Conservation (phyloP, 73 alveolate species). For the Stentor roeselii region DNA sequence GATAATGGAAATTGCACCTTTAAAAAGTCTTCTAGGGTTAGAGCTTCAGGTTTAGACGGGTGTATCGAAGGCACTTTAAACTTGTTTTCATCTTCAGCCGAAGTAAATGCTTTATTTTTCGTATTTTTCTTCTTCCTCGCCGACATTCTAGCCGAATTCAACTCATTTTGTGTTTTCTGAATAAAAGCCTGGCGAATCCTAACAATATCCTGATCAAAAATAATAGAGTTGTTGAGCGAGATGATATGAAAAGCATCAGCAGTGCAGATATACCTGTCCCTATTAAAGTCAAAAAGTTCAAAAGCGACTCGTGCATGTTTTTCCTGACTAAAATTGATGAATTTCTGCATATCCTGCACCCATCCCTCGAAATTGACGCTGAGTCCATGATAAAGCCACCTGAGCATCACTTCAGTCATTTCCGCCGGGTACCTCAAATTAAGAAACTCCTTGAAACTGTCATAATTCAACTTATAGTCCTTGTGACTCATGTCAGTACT, state of each 20-base stretch:
- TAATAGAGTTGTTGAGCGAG: neutral
- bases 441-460: slow-evolving; percentile 1
- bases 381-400: neutral
- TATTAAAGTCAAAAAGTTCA: slow-evolving; percentile 11
- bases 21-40: neutral
- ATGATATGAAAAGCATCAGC: neutral
- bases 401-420: neutral
- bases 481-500: neutral
- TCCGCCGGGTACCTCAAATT: neutral
- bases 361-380: neutral
- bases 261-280: neutral
- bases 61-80: neutral
- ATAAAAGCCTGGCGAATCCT: neutral
- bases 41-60: slow-evolving; percentile 23
- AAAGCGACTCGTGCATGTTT: neutral
- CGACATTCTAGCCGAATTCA: neutral
- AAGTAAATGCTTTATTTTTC: neutral
- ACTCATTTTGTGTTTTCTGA: neutral
- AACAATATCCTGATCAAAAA: slow-evolving; percentile 5
- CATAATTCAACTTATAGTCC: neutral
- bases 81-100: neutral
- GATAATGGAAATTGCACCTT: neutral
- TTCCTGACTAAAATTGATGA: neutral
- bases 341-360: neutral
- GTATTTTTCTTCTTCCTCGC: neutral